Base-by-base conservation (phyloP, 2,329 filamentous ascomycete genomes). In the Apiospora koreana region DNA sequence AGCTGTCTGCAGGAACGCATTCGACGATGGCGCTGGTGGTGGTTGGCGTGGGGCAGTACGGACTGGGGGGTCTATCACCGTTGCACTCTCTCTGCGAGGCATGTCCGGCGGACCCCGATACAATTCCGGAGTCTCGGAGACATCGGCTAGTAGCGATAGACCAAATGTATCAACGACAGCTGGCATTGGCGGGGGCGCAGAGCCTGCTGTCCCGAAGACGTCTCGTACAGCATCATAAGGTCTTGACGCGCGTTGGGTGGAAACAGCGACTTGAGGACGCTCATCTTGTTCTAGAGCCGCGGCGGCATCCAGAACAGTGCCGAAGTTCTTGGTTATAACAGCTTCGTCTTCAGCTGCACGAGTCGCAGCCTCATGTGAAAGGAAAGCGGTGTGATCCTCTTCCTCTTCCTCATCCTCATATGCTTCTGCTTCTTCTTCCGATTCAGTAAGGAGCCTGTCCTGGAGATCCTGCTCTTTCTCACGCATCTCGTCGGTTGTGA, bases 161-260 rank as follows among this genome's bases (percentile, higher is more conserved):
- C 68, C 70, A 65, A 67, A 74, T 5, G 75, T 77, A 58, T 78
- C 75, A 48, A 73, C 69, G 18, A 66, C 38, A 45, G 42, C 38
- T 35, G 64, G 64, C 64, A 45, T 25, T 25, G 38, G 64, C 21
- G 18, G 64, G 14, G 35, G 75, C 72, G 9, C 71, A 8, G 81
- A 72, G 12, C 79, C 75, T n/a, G 75, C 76, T 54, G 76, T 76
- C 3, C 79, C 81, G 68, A 85, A 83, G 7, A 84, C 80, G 68
- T 85, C 83, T 58, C 83, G 76, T 31, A 85, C 82, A 2, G 83
- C 83, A 72, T 85, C 83, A 70, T 84, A 85, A 0, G 82, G 82
- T 31, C 81, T 79, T 14, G 82, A 81, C 21, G 73, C 68, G 69
- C 78, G 72, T 65, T 73, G 73, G 45, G 45, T 38, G 21, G 66